Percentiles rank a stretch among this genome's conserved stretches.
These are phyloP conservation scores for Harringtonia aguacate DNA, from an alignment of 2,329 filamentous ascomycete species.

Conservation along the genomic window DNA sequence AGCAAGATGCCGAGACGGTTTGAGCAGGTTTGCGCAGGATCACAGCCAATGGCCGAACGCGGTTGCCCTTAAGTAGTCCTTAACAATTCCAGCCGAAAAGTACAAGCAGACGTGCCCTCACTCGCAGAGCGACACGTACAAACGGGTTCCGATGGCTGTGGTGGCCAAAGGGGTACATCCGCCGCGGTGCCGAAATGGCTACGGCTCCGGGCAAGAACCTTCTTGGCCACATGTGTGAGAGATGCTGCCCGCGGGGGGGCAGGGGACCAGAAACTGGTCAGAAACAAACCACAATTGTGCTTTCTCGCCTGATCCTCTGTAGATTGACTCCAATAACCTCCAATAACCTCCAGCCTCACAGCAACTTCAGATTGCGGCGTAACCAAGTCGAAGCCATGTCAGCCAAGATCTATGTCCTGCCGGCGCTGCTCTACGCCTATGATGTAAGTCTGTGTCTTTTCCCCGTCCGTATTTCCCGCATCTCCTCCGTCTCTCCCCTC, in stretches of 20 bases:
- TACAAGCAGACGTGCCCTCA: neutral
- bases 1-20: slow-evolving; percentile 5
- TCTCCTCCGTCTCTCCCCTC: slow-evolving; percentile 17
- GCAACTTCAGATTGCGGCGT: too few relatives aligned
- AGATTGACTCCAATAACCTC: too few relatives aligned
- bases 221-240: neutral
- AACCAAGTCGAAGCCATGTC: slow-evolving; percentile 4
- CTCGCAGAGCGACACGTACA: neutral
- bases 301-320: too few relatives aligned
- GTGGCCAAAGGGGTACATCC: neutral
- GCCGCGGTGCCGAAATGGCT: neutral
- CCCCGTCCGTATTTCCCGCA: neutral
- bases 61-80: neutral
- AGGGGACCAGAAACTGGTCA: too few relatives aligned
- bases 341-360: neutral
- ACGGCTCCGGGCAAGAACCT: neutral
- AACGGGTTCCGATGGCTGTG: neutral
- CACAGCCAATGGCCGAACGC: neutral
- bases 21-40: slow-evolving; percentile 12
- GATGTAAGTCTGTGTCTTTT: slow-evolving; percentile 14
- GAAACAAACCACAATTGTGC: too few relatives aligned
- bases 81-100: neutral
- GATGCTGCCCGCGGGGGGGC: too few relatives aligned
- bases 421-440: slow-evolving; percentile 21
- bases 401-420: slow-evolving; percentile 16